These are phyloP conservation scores for Hygrocybe coccinea DNA, from an alignment of 768 basidiomycete species.

Conservation along the genomic window DNA sequence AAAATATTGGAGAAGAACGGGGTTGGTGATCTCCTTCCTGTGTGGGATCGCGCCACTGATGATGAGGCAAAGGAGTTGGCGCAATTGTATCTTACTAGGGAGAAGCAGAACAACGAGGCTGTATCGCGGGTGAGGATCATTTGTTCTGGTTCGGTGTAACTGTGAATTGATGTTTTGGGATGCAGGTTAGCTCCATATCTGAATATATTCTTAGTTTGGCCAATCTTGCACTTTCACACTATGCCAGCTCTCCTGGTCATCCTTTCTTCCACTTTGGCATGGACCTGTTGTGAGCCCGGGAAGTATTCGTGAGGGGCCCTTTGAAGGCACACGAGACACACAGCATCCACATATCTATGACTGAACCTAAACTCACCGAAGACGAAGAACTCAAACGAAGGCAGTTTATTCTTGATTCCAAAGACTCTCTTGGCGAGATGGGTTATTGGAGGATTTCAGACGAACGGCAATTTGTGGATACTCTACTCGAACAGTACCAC, in stretches of 20 bases:
- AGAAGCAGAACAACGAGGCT: constrained; percentile 17
- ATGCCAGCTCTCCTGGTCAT: constrained; percentile 5
- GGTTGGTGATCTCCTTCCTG: constrained; percentile 1
- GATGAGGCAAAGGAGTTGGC: constrained; percentile 15
- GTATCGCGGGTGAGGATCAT: constrained; percentile 12
- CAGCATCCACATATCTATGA: not conserved
- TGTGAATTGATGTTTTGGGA: not conserved
- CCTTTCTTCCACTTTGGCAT: constrained; percentile 16
- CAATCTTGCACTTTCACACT: constrained; percentile 8
- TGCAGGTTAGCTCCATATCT: too few relatives aligned
- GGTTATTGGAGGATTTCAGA: constrained; percentile 17
- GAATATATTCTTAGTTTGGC: not conserved
- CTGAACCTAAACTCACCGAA: constrained; percentile 6
- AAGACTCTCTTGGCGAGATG: constrained; percentile 6
- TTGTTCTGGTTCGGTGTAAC: constrained; percentile 1
- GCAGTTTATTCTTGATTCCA: constrained; percentile 8
- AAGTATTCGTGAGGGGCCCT: constrained; percentile 11
- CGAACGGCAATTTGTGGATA: constrained; percentile 15
- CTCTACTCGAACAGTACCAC: constrained; percentile 12
- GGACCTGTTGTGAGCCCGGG: constrained; percentile 14
- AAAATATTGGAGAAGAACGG: not conserved
- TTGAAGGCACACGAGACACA: constrained; percentile 13
- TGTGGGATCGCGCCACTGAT: constrained; percentile 11
- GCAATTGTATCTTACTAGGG: constrained; percentile 13
- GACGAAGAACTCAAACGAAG: constrained; percentile 13